Conservation (phyloP, 2,329 filamentous ascomycete genomes). For the Pseudogymnoascus sp. region DNA sequence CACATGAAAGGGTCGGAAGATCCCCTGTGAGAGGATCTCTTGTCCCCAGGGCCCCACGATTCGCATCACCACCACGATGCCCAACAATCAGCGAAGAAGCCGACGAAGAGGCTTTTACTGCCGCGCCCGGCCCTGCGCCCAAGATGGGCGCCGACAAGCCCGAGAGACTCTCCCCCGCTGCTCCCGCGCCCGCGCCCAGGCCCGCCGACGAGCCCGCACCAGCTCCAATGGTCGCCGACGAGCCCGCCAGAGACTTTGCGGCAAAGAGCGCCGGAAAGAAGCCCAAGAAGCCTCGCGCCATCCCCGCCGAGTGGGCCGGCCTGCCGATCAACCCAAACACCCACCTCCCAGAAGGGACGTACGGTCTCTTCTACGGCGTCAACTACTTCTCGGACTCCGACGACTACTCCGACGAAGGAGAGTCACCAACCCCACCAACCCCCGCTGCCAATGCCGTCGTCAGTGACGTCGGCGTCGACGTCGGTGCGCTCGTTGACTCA, state of each 20-base stretch:
- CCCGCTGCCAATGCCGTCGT: background rate
- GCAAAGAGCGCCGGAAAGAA: background rate
- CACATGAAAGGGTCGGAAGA: background rate
- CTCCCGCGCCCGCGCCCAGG: background rate
- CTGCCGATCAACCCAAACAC: background rate
- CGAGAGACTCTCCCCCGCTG: background rate
- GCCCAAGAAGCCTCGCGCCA: background rate
- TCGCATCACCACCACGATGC: background rate
- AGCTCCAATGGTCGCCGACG: background rate
- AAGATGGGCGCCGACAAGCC: background rate
- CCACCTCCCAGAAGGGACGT: background rate
- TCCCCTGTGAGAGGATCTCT: background rate
- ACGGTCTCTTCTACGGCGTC: background rate
- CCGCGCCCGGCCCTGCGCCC: background rate
- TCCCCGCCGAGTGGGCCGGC: background rate
- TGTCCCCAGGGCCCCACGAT: background rate
- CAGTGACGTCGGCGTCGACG: background rate
- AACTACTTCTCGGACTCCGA: constrained; percentile 1
- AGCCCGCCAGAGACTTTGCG: background rate
- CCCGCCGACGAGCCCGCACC: background rate
- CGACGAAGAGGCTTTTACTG: background rate
- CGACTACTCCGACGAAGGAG: background rate
- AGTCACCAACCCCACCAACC: background rate
- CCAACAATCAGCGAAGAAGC: background rate
- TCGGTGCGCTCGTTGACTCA: constrained; percentile 1